These are phyloP conservation scores for Penicillium lagena DNA, from an alignment of 495 filamentous ascomycete species.

Conservation along the genomic window DNA sequence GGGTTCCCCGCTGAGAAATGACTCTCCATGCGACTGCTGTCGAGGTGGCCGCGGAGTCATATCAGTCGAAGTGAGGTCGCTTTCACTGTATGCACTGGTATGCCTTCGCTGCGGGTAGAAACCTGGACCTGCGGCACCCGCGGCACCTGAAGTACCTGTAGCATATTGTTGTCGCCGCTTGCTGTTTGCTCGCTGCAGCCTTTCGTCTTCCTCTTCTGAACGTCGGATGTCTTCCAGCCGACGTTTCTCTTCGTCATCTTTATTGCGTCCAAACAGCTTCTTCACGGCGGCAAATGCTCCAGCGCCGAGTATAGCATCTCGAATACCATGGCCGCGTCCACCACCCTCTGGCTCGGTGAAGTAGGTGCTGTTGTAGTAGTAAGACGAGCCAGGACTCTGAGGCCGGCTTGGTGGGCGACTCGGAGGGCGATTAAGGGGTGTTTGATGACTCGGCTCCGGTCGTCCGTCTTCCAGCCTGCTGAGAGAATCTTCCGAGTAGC, in stretches of 20 bases:
- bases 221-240: slow-evolving; percentile 55
- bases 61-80: slow-evolving; percentile 41
- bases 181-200: slow-evolving; percentile 47
- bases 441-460: slow-evolving; percentile 31
- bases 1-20: slow-evolving; percentile 23
- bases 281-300: slow-evolving; percentile 59
- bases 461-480: slow-evolving; percentile 38
- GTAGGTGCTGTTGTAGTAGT: slow-evolving; percentile 41
- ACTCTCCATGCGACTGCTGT: slow-evolving; percentile 22
- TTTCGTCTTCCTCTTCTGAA: slow-evolving; percentile 55
- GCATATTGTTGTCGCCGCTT: slow-evolving; percentile 30
- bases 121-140: slow-evolving; percentile 48
- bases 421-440: slow-evolving; percentile 36
- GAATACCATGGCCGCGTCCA: slow-evolving; percentile 40
- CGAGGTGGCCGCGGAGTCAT: slow-evolving; percentile 29
- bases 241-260: slow-evolving; percentile 56
- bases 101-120: slow-evolving; percentile 49
- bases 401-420: slow-evolving; percentile 33
- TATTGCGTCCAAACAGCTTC: slow-evolving; percentile 57
- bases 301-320: slow-evolving; percentile 60
- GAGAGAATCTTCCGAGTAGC: slow-evolving; percentile 36
- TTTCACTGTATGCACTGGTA: slow-evolving; percentile 37
- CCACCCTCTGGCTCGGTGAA: slow-evolving; percentile 26
- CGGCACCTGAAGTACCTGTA: no score
- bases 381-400: slow-evolving; percentile 37